Base-by-base conservation (phyloP, 2,329 filamentous ascomycete genomes). In the Mollisia scopiformis region DNA sequence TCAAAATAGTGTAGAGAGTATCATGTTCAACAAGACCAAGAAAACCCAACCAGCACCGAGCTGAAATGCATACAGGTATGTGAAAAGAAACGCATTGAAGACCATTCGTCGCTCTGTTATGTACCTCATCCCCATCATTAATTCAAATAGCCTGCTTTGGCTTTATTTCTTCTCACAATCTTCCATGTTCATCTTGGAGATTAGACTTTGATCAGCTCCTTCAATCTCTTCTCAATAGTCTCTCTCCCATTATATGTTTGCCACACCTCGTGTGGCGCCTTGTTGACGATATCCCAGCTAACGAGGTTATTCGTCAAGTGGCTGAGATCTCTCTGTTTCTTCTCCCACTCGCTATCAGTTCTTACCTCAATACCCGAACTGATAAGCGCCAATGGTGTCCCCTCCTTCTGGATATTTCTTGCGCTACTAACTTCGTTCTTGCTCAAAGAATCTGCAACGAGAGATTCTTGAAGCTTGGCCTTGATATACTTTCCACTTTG, bases 191-290 rank as follows among this genome's bases (percentile, higher is more conserved):
- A 47, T 47, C n/a, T 6, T 11, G n/a, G 19, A 16, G 21, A 33
- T 51, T 19, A 51, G 14, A 10, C 49, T n/a, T 51, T 31, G n/a
- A 94, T 84, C 64, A 97, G 73, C 72, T 93, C 80, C 64, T 79
- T 83, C 69, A 98, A 76, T 68, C 92, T 85, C 80, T 89, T 90
- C 79, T 96, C 93, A 75, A 98, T 88, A 50, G 87, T 76, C 55
- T 86, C 77, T 57, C 91, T 82, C 0, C 94, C 94, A 51, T 93
- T 84, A 1, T 82, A 74, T 2, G 88, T 92, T 68, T 79, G 79
- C 95, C 95, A 99, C 0, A 98, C 89, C 73, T 93, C 85, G 74
- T 96, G 92, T 5, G 93, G 91, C 2, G 93, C 93, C 64, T 88
- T 85, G 59, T 90, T 86, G 11, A 97, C 92, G 55, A 97, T 85